Base-by-base conservation (phyloP, 1,284 basidiomycete species). In the Irpex lacteus region DNA sequence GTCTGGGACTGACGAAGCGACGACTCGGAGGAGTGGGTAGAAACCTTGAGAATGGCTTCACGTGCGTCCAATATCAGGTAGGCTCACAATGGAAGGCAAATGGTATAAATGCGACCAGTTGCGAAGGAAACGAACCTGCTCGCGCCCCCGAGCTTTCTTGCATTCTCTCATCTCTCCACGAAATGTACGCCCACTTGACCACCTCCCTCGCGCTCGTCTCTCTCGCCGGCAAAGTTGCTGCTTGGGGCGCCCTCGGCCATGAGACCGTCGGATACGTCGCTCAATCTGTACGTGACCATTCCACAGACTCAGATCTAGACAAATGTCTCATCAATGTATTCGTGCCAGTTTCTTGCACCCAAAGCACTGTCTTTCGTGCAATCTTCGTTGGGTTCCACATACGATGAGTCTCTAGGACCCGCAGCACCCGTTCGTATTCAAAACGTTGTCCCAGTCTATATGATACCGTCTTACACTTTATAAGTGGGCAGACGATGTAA, bases 401-500 rank as follows among this genome's bases (percentile, higher is more conserved):
- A 79, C 67, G 74, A 75, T 40, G 63, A 77, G 56, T 80, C 81
- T 5, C 76, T 84, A 9, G 82, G 82, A 2, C 76, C 77, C 60
- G 81, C 81, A 15, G 79, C 81, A 5, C 76, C 80, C 19, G 82
- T 83, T 62, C 68, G 74, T 59, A 6, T 47, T 21, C 50, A 44
- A 44, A 11, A 15, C 54, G 44, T 36, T 26, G 8, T 18, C n/a
- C n/a, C n/a, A n/a, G n/a, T n/a, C 62, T 37, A 32, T 8, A 11
- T 47, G 58, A 9, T 4, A 34, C 58, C 26, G 44, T 50, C 37
- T 44, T 26, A 36, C 5, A 52, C 55, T 50, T 26, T 7, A 59
- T 36, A 19, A 81, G 78, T 84, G 82, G 82, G 81, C 82, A 5
- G 82, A 83, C 66, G 74, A 74, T 4, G 76, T 83, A 63, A 77